Evolutionary conservation across 345 rosid genomes (phyloP).

Genomic region (Ailanthus altissimus): DNA sequence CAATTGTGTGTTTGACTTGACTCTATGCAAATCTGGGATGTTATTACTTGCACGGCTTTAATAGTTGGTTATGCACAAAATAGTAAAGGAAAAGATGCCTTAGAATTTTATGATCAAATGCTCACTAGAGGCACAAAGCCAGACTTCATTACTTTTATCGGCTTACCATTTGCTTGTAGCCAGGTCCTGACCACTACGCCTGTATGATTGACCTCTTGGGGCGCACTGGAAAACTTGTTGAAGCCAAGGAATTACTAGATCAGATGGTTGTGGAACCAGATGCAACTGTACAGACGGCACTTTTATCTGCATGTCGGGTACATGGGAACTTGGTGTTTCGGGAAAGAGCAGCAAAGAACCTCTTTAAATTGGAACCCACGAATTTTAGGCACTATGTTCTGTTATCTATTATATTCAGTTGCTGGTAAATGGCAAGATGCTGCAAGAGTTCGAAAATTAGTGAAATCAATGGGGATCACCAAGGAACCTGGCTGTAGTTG

Average conservation of each 20-base stretch:
- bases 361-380: conserved; percentile 67
- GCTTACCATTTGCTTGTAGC: conserved; percentile 89
- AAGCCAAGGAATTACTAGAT: conserved; percentile 58
- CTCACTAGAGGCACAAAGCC: conserved; percentile 60
- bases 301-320: conserved; percentile 72
- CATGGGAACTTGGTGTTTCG: conserved; percentile 69
- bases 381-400: conserved; percentile 74
- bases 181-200: conserved; percentile 85
- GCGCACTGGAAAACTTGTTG: conserved; percentile 70
- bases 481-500: conserved; percentile 95
- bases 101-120: conserved; percentile 62
- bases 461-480: conserved; percentile 66
- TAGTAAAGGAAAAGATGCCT: conserved; percentile 73
- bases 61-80: conserved; percentile 89
- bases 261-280: conserved; percentile 77
- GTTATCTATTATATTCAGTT: conserved; percentile 70
- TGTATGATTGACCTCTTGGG: conserved; percentile 93
- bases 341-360: conserved; percentile 75
- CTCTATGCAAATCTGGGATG: conserved; percentile 57
- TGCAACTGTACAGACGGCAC: conserved; percentile 82
- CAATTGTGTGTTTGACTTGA: conserved; percentile 51
- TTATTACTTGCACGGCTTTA: conserved; percentile 85
- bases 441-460: conserved; percentile 61
- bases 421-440: conserved; percentile 75
- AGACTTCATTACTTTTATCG: conserved; percentile 77